A percentile compares a stretch with the other conserved stretches of the same genome.
Conservation (phyloP, 495 filamentous ascomycete genomes). For the Jackrogersella minutella region DNA sequence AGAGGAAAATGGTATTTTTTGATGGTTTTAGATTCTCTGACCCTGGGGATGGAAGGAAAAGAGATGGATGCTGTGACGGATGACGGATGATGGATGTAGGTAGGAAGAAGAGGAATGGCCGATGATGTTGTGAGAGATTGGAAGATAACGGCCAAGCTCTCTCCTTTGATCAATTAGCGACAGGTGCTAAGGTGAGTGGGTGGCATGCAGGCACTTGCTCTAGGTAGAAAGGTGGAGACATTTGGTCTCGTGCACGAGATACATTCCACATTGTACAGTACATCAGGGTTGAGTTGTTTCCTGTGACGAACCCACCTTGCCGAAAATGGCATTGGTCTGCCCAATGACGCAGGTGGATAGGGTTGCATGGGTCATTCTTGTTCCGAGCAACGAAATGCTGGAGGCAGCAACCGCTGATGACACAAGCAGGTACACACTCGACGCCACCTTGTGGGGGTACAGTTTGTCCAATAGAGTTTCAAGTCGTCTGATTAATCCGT, state of each 20-base stretch:
- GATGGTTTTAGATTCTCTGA: constrained; percentile 6
- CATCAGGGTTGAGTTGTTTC: constrained; percentile 11
- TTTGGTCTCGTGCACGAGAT: constrained; percentile 35
- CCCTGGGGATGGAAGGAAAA: constrained; percentile 15
- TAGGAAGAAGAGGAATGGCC: constrained; percentile 32
- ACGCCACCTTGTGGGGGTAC: constrained; percentile 14
- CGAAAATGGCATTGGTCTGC: constrained; percentile 5
- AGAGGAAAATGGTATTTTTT: not conserved
- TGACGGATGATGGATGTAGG: constrained; percentile 11
- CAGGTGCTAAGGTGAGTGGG: constrained; percentile 20
- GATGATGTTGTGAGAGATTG: constrained; percentile 37
- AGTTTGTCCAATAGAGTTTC: constrained; percentile 21
- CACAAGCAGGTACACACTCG: constrained; percentile 37
- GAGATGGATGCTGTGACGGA: constrained; percentile 24
- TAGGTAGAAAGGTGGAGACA: constrained; percentile 25
- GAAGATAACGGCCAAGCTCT: constrained; percentile 39
- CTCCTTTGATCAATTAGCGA: constrained; percentile 19
- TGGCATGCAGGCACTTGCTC: constrained; percentile 25
- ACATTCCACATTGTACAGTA: constrained; percentile 25
- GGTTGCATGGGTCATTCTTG: constrained; percentile 17
- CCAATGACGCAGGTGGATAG: constrained; percentile 18
- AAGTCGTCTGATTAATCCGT: constrained; percentile 24
- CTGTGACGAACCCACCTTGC: constrained; percentile 21
- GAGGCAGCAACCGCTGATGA: constrained; percentile 40
- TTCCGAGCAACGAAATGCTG: constrained; percentile 28